These are phyloP conservation scores for Volvox carteri DNA, from an alignment of 163 green algal genomes.

Conservation along the genomic window DNA sequence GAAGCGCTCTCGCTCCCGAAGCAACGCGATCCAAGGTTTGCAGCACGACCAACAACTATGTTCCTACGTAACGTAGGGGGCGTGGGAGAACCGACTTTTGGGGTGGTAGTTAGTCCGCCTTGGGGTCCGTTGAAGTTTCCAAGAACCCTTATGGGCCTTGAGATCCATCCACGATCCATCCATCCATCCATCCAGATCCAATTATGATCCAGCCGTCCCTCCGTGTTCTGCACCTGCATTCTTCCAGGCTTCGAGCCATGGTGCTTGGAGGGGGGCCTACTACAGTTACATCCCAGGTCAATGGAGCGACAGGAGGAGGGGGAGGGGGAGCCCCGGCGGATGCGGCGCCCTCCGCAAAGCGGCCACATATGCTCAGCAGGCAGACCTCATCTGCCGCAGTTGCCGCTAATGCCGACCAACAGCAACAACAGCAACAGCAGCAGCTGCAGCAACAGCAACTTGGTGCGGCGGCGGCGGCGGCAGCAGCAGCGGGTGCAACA, in stretches of 20 bases:
- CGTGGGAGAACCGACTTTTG: too few relatives aligned
- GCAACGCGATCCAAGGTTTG: too few relatives aligned
- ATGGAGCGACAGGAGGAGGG: too few relatives aligned
- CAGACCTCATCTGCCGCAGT: neutral
- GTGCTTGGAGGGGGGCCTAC: neutral
- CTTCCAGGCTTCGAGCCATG: slow-evolving; percentile 2
- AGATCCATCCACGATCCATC: too few relatives aligned
- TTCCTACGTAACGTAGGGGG: too few relatives aligned
- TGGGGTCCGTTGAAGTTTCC: too few relatives aligned
- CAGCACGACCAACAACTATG: too few relatives aligned
- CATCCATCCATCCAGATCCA: too few relatives aligned
- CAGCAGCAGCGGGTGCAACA: neutral
- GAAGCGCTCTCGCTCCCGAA: too few relatives aligned
- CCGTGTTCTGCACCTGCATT: neutral
- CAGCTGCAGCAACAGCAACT: neutral
- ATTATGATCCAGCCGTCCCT: neutral
- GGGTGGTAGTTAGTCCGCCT: too few relatives aligned
- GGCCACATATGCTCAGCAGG: neutral
- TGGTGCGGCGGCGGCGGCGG: neutral
- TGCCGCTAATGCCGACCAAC: neutral
- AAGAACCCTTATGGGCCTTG: too few relatives aligned
- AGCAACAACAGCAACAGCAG: neutral
- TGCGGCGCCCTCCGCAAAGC: slow-evolving; percentile 27
- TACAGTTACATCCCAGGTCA: too few relatives aligned
- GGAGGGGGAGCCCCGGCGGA: neutral